Base-by-base conservation (phyloP, 176 grass and related monocot species). In the Areca catechu region DNA sequence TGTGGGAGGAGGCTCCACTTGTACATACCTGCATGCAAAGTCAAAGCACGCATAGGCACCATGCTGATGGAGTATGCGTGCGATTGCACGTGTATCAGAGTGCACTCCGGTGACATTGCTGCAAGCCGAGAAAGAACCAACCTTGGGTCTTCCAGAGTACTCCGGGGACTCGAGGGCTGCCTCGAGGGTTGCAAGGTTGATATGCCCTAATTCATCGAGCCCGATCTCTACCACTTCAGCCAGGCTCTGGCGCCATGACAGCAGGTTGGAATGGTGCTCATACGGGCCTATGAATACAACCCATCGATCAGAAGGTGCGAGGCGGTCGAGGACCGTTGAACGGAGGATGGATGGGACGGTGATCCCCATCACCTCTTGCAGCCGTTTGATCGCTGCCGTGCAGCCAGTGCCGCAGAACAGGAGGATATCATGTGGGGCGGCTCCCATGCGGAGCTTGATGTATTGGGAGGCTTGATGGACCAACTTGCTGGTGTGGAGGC, bases 211-310 rank as follows among this genome's bases (percentile, higher is more conserved):
- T 1, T 4, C 51, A 16, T 65, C 86, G 43, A 68, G 56, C 24
- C 90, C 90, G 48, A 95, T 71, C 63, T 95, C 82, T 0, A 95
- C 80, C 14, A 90, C 86, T 48, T 95, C 77, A 0, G 80, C 86
- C 4, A 82, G 69, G 83, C 79, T 90, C 61, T 69, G 77, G 5
- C 86, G 66, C 91, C 91, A 95, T 2, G 86, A 90, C 1, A 95
- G 77, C 54, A 90, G 82, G 77, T 90, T 95, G 20, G 80, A 95
- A 62, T 95, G 90, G 79, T 95, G 86, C 63, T 90, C 86, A 56
- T 84, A 95, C 0, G 86, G 90, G 5, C 86, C 83, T 0, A 86
- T 69, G 67, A 95, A 95, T 4, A 90, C 77, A 2, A 95, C 80
- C 86, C 91, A 95, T 17, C 80, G 68, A 56, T 95, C 86, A 34